Percentiles rank a stretch among this genome's conserved stretches.
Evolutionary conservation across 352 stramenopile genomes (phyloP).

Genomic region (Phytopythium sindhum): DNA sequence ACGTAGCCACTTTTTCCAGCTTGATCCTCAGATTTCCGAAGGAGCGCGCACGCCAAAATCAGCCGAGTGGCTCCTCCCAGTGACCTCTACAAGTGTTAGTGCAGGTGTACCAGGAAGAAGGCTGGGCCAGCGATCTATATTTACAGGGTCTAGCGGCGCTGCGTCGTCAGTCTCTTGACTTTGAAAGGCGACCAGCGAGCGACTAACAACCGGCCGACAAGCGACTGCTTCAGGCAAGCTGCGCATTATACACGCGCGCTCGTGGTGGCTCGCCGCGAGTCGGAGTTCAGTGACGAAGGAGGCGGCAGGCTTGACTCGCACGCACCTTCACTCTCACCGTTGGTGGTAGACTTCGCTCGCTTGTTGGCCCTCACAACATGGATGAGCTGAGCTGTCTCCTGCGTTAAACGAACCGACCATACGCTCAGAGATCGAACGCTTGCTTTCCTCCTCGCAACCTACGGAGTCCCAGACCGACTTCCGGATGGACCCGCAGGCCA

Average conservation of each 20-base stretch:
- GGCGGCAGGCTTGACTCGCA: not conserved
- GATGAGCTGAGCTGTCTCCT: not conserved
- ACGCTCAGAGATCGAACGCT: not conserved
- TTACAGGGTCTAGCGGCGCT: not conserved
- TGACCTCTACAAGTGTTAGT: no score
- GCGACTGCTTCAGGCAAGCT: not conserved
- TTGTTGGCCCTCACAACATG: slow-evolving; percentile 3
- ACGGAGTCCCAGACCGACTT: not conserved
- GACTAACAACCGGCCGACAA: no score
- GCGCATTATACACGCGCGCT: no score
- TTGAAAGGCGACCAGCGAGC: not conserved
- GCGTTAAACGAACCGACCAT: not conserved
- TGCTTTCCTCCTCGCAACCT: no score
- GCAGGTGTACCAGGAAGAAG: no score
- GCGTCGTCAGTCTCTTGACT: not conserved
- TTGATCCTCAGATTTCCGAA: not conserved
- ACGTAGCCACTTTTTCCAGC: no score
- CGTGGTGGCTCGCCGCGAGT: no score
- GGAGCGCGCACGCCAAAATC: not conserved
- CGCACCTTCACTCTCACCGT: no score
- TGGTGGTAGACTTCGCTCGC: not conserved
- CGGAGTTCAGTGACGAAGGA: not conserved
- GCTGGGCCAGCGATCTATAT: not conserved
- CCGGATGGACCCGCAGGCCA: slow-evolving; percentile 32
- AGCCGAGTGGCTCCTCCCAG: not conserved